phyloP scores from a whole-genome alignment of 352 stramenopile species.

The Globisporangium spinosum region DNA sequence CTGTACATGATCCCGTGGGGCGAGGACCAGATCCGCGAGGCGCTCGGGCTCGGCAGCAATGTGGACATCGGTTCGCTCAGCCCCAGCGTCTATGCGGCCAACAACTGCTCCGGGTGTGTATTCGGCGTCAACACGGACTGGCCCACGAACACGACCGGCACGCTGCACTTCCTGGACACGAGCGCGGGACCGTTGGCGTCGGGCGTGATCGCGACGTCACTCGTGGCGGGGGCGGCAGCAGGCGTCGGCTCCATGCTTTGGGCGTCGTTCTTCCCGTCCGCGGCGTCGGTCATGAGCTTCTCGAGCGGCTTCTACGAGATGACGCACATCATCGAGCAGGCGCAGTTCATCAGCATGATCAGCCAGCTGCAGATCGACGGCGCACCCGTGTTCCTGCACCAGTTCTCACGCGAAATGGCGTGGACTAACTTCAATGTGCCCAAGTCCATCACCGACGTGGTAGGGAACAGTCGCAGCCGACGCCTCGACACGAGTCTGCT shows the following conservation, averaged over 20 bases:
- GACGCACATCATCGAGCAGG: constrained; percentile 83
- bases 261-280: constrained; percentile 60
- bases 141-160: constrained; percentile 68
- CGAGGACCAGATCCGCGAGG: constrained; percentile 60
- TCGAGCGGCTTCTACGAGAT: constrained; percentile 81
- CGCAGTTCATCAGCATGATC: constrained; percentile 84
- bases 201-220: constrained; percentile 60
- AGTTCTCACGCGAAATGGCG: constrained; percentile 79
- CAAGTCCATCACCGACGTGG: constrained; percentile 34
- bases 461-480: constrained; percentile 19
- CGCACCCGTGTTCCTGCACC: constrained; percentile 67
- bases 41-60: constrained; percentile 42
- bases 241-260: constrained; percentile 69
- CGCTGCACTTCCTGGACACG: constrained; percentile 73
- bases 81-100: constrained; percentile 41
- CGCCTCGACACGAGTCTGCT: constrained; percentile 29
- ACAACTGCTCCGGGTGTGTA: constrained; percentile 82
- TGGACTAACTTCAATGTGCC: constrained; percentile 88
- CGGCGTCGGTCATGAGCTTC: constrained; percentile 60
- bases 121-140: constrained; percentile 82
- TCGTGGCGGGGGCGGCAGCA: constrained; percentile 45
- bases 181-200: constrained; percentile 55
- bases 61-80: constrained; percentile 51
- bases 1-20: constrained; percentile 72
- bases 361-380: constrained; percentile 71